Conservation (phyloP, 2,329 filamentous ascomycete species). For the Aureobasidium namibiae region DNA sequence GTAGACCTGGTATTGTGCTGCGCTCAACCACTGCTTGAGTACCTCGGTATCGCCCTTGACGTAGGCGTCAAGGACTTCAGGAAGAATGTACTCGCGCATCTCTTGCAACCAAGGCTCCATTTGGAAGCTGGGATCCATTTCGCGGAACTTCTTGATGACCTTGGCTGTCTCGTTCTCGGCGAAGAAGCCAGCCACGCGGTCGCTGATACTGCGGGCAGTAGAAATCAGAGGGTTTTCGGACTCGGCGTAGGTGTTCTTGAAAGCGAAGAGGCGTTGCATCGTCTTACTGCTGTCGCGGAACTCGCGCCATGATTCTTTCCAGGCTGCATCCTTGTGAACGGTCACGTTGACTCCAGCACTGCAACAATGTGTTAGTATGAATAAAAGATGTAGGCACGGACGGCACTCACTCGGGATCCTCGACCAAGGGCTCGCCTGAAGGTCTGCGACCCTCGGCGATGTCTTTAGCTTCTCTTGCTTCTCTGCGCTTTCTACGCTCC, state of each 20-base stretch:
- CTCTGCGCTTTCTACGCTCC: constrained; percentile 73
- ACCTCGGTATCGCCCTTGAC: constrained; percentile 92
- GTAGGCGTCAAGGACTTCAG: constrained; percentile 94
- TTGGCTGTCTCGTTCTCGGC: constrained; percentile 96
- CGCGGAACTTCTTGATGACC: constrained; percentile 96
- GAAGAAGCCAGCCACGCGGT: constrained; percentile 89
- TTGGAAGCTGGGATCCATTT: constrained; percentile 92
- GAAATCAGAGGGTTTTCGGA: constrained; percentile 94
- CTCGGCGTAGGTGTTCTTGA: constrained; percentile 85
- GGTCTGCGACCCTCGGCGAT: constrained; percentile 35
- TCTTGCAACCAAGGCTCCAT: constrained; percentile 91
- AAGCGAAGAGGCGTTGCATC: constrained; percentile 77
- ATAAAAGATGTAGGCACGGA: too few relatives aligned
- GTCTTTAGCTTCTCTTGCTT: constrained; percentile 59
- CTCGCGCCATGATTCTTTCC: constrained; percentile 97
- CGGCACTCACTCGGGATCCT: constrained; percentile 76
- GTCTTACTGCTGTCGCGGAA: constrained; percentile 86
- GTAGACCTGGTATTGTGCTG: constrained; percentile 93
- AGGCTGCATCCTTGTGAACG: constrained; percentile 90
- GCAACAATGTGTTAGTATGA: constrained; percentile 24
- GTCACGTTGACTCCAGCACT: constrained; percentile 93
- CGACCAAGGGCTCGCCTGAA: constrained; percentile 56
- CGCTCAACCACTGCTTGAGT: constrained; percentile 89
- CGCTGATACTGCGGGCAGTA: constrained; percentile 88
- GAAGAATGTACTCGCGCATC: constrained; percentile 94